Evolutionary conservation across 2,329 filamentous ascomycete genomes (phyloP), one percentile per base, ranked within the genome.

Genomic region (Nothophoma quercina): DNA sequence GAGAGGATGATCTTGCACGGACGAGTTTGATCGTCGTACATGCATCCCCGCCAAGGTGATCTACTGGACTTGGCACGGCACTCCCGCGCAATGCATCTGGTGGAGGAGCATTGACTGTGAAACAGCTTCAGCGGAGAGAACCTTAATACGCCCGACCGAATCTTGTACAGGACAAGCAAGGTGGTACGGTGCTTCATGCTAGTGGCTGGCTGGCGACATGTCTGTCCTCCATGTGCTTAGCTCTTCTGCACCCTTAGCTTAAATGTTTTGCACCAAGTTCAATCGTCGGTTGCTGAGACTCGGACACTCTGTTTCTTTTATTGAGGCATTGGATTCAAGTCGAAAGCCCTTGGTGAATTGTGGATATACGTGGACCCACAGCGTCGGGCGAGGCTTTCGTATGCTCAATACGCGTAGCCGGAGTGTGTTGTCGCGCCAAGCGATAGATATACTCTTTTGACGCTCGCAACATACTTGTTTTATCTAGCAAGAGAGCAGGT

Each of bases 151-250:
- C 33, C 40, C 26, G 42, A 32, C 38, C 32, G 32, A 23, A 10
- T 54, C 62, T 63, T 65, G 44, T 47, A 45, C n/a, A n/a, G n/a
- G 19, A 54, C 33, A 59, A 65, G 60, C 57, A 59, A 46, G 44
- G 39, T 12, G 12, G 32, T 23, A 18, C 43, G 26, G n/a, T 25
- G 26, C 29, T 26, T 28, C 29, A 30, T 22, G 19, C 33, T 34
- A 26, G 12, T 43, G 26, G 18, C 13, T 49, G 29, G 9, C 18
- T 5, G 21, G 8, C 2, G 7, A 22, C 28, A 10, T 12, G 9
- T 12, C 5, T 21, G 12, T 34, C 15, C n/a, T 22, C n/a, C 12
- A 10, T 35, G 2, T 16, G 9, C 7, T 22, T 7, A 23, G 21
- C 9, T 4, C n/a, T 7, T 7, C 13, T 42, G 16, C 2, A 5